Conservation (phyloP, 257 asterid genomes). For the Ophiorrhiza pumila region DNA sequence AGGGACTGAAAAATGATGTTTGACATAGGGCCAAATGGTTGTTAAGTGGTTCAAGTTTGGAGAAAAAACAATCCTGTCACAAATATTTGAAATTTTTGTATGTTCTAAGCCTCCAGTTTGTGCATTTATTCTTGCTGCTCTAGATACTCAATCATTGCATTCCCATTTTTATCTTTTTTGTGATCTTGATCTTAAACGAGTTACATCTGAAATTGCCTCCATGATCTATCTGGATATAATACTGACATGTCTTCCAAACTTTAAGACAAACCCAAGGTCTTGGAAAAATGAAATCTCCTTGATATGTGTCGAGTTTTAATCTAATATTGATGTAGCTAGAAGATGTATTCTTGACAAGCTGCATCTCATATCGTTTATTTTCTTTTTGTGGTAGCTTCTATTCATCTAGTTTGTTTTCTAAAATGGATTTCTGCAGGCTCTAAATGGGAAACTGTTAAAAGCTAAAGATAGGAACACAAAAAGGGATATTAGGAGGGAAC, state of each 20-base stretch:
- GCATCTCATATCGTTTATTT: not conserved
- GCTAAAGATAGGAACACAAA: constrained; percentile 82
- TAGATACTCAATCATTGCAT: not conserved
- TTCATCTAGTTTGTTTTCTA: not conserved
- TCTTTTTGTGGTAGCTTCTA: not conserved
- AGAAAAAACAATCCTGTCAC: not conserved
- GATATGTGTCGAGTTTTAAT: not conserved
- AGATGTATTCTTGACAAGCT: not conserved
- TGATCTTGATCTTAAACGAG: not conserved
- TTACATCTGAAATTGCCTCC: not conserved
- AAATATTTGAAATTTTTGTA: not conserved
- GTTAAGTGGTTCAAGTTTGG: not conserved
- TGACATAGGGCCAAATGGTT: not conserved
- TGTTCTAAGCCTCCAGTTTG: not conserved
- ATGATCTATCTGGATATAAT: not conserved
- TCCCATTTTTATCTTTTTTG: not conserved
- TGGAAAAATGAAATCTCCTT: not conserved
- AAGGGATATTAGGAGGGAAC: constrained; percentile 85
- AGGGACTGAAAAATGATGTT: not conserved
- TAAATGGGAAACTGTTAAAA: constrained; percentile 83
- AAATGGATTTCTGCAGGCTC: constrained; percentile 47
- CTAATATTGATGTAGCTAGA: not conserved
- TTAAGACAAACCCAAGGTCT: not conserved
- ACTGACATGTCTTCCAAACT: not conserved
- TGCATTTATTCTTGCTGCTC: not conserved